These are phyloP conservation scores for Lipomyces starkeyi DNA, from an alignment of 805 yeast genomes.

Conservation along the genomic window DNA sequence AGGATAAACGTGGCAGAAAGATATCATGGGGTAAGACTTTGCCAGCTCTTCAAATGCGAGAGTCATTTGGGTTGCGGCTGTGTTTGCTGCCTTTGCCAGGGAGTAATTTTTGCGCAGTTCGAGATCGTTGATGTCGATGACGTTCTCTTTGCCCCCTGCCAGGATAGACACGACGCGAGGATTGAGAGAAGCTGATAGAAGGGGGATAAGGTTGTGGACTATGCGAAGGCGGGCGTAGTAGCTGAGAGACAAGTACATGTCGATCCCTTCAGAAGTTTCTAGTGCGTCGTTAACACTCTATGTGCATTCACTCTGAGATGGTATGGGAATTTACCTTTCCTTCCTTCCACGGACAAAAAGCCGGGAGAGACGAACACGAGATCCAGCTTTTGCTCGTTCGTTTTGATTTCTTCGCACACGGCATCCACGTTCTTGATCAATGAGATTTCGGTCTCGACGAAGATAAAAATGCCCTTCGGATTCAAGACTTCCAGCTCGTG, in stretches of 20 bases:
- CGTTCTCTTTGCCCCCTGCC: conserved; percentile 3
- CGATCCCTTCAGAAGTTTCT: conserved; percentile 4
- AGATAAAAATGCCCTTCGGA: conserved; percentile 7
- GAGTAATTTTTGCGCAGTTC: not conserved
- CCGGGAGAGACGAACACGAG: conserved; percentile 12
- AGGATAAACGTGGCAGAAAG: conserved; percentile 1
- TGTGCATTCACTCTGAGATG: not conserved
- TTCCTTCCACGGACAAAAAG: not conserved
- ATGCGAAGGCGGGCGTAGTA: conserved; percentile 8
- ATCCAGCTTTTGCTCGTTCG: conserved; percentile 3
- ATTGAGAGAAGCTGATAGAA: not conserved
- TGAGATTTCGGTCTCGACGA: conserved; percentile 9
- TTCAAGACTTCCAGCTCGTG: conserved; percentile 5
- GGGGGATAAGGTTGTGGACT: conserved; percentile 5
- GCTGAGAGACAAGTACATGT: not conserved
- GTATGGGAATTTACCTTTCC: not conserved
- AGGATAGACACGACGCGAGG: conserved; percentile 3
- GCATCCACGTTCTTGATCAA: conserved; percentile 8
- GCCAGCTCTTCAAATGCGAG: conserved; percentile 7
- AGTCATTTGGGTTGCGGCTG: conserved; percentile 1
- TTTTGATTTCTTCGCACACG: conserved; percentile 10
- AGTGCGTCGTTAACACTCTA: not conserved
- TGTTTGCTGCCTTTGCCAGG: not conserved
- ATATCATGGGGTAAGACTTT: not conserved
- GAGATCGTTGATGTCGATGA: conserved; percentile 3